phyloP scores from a whole-genome alignment of 495 filamentous ascomycete species.

The Trichoderma virens region DNA sequence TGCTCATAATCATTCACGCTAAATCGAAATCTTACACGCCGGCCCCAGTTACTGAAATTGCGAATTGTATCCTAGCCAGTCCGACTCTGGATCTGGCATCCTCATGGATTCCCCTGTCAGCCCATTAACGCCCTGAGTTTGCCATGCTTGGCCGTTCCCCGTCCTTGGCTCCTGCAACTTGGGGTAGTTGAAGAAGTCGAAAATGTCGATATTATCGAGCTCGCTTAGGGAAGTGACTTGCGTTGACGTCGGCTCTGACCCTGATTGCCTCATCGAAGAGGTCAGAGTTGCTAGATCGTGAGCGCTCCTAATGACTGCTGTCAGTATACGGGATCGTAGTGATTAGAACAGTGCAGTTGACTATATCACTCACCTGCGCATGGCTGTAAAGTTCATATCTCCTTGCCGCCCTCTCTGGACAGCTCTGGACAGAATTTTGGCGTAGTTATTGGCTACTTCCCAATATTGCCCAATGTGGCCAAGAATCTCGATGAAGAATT shows the following conservation, averaged over 20 bases:
- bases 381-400: conserved; percentile 9
- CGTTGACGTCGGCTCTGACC: conserved; percentile 23
- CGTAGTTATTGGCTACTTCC: conserved; percentile 66
- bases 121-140: neutral
- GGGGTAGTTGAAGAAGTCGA: conserved; percentile 71
- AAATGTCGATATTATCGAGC: conserved; percentile 66
- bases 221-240: conserved; percentile 54
- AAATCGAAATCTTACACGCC: neutral
- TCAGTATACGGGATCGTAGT: neutral
- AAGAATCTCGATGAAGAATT: conserved; percentile 60
- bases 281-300: conserved; percentile 6
- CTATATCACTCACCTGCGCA: conserved; percentile 4
- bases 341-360: neutral
- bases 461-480: conserved; percentile 58
- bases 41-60: neutral
- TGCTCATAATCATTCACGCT: neutral
- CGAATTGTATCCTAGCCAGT: conserved; percentile 7
- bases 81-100: conserved; percentile 8
- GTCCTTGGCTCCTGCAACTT: conserved; percentile 37
- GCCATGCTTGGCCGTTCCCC: neutral
- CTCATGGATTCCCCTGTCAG: neutral
- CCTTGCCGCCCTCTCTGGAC: conserved; percentile 12
- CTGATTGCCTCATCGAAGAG: neutral
- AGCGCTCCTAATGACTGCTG: neutral
- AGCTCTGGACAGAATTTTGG: conserved; percentile 42